A percentile compares a stretch with the other conserved stretches of the same genome.
These are phyloP conservation scores for Citrus trifoliata DNA, from an alignment of 345 rosid species.

Conservation along the genomic window DNA sequence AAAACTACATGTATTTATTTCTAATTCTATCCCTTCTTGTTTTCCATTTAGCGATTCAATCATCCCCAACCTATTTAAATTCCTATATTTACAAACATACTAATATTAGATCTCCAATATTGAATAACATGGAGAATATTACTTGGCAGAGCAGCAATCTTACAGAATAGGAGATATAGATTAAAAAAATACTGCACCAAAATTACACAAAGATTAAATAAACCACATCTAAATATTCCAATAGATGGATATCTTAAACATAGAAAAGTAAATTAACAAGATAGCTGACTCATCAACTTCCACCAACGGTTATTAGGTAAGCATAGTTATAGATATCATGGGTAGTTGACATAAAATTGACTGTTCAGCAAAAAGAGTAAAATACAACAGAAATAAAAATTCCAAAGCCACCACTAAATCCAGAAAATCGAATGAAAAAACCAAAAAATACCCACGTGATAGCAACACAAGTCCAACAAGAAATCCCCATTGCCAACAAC, in stretches of 20 bases:
- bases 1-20: too few relatives aligned
- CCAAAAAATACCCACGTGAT: not conserved
- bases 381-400: not conserved
- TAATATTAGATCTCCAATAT: not conserved
- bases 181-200: not conserved
- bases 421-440: not conserved
- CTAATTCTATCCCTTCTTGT: not conserved
- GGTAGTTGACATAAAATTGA: not conserved
- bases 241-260: not conserved
- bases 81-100: not conserved
- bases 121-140: too few relatives aligned
- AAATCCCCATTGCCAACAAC: not conserved
- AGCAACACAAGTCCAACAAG: not conserved
- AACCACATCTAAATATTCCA: not conserved
- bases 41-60: not conserved
- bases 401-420: not conserved
- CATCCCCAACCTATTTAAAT: not conserved
- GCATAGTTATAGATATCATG: not conserved
- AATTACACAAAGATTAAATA: not conserved
- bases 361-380: not conserved
- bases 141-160: not conserved
- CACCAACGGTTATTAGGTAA: not conserved
- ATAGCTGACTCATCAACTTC: not conserved
- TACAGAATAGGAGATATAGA: too few relatives aligned
- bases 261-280: not conserved